These are phyloP conservation scores for Lactarius vividus DNA, from an alignment of 768 basidiomycete species.

Conservation along the genomic window DNA sequence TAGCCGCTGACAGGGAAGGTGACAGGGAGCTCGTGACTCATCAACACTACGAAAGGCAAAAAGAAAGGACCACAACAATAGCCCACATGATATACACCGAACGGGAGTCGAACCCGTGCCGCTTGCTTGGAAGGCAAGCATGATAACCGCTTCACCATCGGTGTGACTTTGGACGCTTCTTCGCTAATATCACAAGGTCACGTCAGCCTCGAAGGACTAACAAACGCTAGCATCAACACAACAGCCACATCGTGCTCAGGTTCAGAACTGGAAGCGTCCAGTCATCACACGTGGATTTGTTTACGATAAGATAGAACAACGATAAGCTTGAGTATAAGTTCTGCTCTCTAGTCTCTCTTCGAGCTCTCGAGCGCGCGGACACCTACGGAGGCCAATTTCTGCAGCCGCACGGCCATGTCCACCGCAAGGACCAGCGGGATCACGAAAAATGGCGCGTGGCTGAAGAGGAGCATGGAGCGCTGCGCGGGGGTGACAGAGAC, in stretches of 20 bases:
- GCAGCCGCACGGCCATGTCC: conserved; percentile 56
- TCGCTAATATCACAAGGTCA: not conserved
- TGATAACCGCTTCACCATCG: conserved; percentile 36
- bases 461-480: conserved; percentile 53
- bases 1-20: too few relatives aligned
- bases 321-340: not conserved
- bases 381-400: conserved; percentile 25
- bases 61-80: not conserved
- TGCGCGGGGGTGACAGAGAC: conserved; percentile 51
- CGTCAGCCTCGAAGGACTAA: not conserved
- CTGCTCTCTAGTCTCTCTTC: not conserved
- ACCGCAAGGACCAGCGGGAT: conserved; percentile 67
- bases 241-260: not conserved
- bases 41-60: not conserved
- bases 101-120: conserved; percentile 35
- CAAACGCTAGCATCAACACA: not conserved
- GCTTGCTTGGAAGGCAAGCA: conserved; percentile 40
- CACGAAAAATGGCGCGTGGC: conserved; percentile 75
- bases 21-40: too few relatives aligned
- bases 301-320: not conserved
- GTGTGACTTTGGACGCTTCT: conserved; percentile 12
- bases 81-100: conserved; percentile 21
- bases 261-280: not conserved
- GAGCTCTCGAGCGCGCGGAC: conserved; percentile 11
- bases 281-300: not conserved